Percentiles rank a stretch among this genome's conserved stretches.
phyloP scores from a whole-genome alignment of 768 basidiomycete species.

The Tylopilus rubrobrunneus region DNA sequence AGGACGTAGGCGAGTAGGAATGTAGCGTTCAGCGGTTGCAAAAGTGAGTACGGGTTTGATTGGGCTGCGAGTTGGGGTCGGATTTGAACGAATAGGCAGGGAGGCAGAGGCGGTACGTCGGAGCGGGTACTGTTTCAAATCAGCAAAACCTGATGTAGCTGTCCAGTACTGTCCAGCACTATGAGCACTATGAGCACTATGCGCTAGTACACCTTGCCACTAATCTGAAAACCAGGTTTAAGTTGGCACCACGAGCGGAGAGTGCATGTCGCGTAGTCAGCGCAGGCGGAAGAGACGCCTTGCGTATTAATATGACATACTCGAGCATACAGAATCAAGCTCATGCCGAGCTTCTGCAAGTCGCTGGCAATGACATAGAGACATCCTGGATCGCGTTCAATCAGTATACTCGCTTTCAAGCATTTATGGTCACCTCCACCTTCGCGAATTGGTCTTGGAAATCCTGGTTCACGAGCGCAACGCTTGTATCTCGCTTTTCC shows the following conservation, averaged over 20 bases:
- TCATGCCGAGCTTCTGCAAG: too few species aligned
- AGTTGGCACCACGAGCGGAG: conserved; percentile 19
- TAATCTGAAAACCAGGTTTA: too few species aligned
- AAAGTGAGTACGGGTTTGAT: conserved; percentile 78
- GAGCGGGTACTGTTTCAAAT: conserved; percentile 66
- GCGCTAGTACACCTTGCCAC: too few species aligned
- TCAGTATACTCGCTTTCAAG: conserved; percentile 6
- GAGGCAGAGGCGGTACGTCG: conserved; percentile 84
- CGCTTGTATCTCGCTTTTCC: conserved; percentile 35
- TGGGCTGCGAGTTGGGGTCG: conserved; percentile 77
- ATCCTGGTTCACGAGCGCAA: conserved; percentile 40
- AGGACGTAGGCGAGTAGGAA: conserved; percentile 60
- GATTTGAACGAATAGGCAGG: conserved; percentile 79
- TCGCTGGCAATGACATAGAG: conserved; percentile 24
- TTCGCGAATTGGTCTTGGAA: conserved; percentile 48
- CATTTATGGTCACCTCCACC: conserved; percentile 37
- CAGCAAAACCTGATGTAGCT: too few species aligned
- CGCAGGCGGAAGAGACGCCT: conserved; percentile 16
- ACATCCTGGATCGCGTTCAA: conserved; percentile 30
- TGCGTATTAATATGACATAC: not conserved
- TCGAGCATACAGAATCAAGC: too few species aligned
- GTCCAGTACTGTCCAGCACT: too few species aligned
- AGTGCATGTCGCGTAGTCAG: conserved; percentile 18
- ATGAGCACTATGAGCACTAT: too few species aligned
- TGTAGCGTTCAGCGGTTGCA: conserved; percentile 79